Percentiles rank a stretch among this genome's conserved stretches.
phyloP scores from a whole-genome alignment of 352 stramenopile genomes.

The Phytophthora pisi region DNA sequence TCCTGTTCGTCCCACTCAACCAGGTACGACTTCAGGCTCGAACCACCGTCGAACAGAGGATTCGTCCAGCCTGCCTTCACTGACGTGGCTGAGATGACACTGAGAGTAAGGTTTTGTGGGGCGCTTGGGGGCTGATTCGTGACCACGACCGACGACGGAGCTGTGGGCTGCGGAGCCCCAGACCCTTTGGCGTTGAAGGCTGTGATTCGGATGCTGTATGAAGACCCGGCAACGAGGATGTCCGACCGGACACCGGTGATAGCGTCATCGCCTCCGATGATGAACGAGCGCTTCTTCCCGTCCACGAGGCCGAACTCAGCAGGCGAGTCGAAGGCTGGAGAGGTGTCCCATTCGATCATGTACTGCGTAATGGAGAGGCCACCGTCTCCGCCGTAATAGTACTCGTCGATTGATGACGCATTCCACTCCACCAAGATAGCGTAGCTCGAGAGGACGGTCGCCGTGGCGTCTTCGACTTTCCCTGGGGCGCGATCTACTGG shows the following conservation, averaged over 20 bases:
- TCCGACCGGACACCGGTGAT: too few relatives aligned
- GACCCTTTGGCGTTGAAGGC: conserved; percentile 84
- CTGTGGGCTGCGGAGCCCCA: conserved; percentile 44
- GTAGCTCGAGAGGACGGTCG: conserved; percentile 82
- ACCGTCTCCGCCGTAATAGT: conserved; percentile 91
- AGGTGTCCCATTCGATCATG: conserved; percentile 94
- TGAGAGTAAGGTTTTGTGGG: too few relatives aligned
- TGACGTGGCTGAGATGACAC: conserved; percentile 26
- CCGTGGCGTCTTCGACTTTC: conserved; percentile 54
- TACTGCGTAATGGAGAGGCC: conserved; percentile 94
- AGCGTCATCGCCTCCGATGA: too few relatives aligned
- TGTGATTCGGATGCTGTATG: conserved; percentile 82
- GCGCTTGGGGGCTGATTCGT: conserved; percentile 6
- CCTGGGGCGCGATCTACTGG: conserved; percentile 83
- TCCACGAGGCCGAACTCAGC: too few relatives aligned
- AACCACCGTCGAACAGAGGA: conserved; percentile 92
- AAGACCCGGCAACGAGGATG: conserved; percentile 34
- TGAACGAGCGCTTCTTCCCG: too few relatives aligned
- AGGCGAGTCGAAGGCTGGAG: too few relatives aligned
- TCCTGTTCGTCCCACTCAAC: conserved; percentile 86
- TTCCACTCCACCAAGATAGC: conserved; percentile 93
- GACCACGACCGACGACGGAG: conserved; percentile 56
- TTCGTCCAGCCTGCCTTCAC: conserved; percentile 86
- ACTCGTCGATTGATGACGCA: conserved; percentile 76
- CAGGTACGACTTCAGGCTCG: conserved; percentile 73